A percentile compares a stretch with the other conserved stretches of the same genome.
Evolutionary conservation across 768 basidiomycete genomes (phyloP).

Genomic region (Collybia nuda): DNA sequence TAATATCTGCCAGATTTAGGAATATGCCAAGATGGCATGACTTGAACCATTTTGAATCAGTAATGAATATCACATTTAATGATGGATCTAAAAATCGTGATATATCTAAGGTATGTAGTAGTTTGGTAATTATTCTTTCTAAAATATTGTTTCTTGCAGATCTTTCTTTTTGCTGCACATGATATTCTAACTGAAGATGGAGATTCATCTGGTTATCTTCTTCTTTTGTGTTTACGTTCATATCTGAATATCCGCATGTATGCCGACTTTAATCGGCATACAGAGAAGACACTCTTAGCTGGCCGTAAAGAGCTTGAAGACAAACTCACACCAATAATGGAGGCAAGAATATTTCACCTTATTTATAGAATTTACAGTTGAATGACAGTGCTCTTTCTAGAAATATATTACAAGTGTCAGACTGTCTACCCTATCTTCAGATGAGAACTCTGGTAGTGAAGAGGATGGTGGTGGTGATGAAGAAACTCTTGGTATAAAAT

Average conservation of each 20-base stretch:
- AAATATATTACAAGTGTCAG: neutral
- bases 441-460: no score
- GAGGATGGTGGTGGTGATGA: neutral
- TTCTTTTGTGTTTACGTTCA: slow-evolving; percentile 18
- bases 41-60: no score
- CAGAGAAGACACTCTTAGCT: slow-evolving; percentile 16
- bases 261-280: slow-evolving; percentile 23
- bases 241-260: slow-evolving; percentile 25
- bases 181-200: slow-evolving; percentile 4
- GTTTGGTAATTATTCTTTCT: neutral
- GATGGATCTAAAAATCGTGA: slow-evolving; percentile 28
- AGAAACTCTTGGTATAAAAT: slow-evolving; percentile 19
- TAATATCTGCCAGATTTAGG: no score
- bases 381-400: no score
- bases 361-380: no score
- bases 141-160: slow-evolving; percentile 5
- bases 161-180: slow-evolving; percentile 16
- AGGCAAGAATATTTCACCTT: slow-evolving; percentile 16
- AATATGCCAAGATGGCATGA: no score
- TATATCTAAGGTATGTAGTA: slow-evolving; percentile 23
- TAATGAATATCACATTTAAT: no score
- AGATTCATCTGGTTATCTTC: slow-evolving; percentile 14
- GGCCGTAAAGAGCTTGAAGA: slow-evolving; percentile 11
- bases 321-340: slow-evolving; percentile 8
- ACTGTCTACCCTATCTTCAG: no score